A percentile compares a stretch with the other conserved stretches of the same genome.
phyloP scores from a whole-genome alignment of 192 early-diverging fungal genomes.

The Linderina pennispora region DNA sequence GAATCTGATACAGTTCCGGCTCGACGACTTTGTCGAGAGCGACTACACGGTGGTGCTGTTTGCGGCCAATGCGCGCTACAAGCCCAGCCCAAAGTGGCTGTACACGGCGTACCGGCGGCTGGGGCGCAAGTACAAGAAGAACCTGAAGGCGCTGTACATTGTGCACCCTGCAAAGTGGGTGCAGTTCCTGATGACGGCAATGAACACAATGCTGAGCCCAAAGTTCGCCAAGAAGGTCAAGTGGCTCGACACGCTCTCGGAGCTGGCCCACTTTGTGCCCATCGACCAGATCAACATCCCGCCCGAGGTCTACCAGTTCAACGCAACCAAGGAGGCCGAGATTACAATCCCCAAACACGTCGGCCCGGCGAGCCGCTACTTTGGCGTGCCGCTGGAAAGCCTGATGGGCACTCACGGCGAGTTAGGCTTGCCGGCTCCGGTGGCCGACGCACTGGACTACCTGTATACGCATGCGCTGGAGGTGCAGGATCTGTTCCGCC shows the following conservation, averaged over 20 bases:
- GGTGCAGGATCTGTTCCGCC: slow-evolving; percentile 79
- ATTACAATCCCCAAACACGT: slow-evolving; percentile 33
- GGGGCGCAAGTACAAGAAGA: slow-evolving; percentile 88
- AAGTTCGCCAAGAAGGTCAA: slow-evolving; percentile 85
- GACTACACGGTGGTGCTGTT: slow-evolving; percentile 90
- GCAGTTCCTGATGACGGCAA: slow-evolving; percentile 74
- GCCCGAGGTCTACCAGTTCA: slow-evolving; percentile 44
- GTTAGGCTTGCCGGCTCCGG: slow-evolving; percentile 68
- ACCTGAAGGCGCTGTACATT: slow-evolving; percentile 85
- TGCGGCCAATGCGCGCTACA: slow-evolving; percentile 66
- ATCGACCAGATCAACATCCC: slow-evolving; percentile 76
- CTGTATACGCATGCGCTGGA: slow-evolving; percentile 64
- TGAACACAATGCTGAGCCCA: slow-evolving; percentile 83
- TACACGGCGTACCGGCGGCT: slow-evolving; percentile 78
- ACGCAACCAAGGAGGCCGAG: slow-evolving; percentile 39
- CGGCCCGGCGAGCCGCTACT: slow-evolving; percentile 48
- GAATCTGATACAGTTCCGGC: slow-evolving; percentile 52
- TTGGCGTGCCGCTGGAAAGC: slow-evolving; percentile 69
- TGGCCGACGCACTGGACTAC: slow-evolving; percentile 65
- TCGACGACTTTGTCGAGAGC: slow-evolving; percentile 81
- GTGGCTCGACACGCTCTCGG: slow-evolving; percentile 68
- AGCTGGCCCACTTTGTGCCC: slow-evolving; percentile 61
- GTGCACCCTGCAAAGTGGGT: slow-evolving; percentile 88
- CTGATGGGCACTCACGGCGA: slow-evolving; percentile 73
- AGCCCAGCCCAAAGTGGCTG: slow-evolving; percentile 80